Conservation (phyloP, 306 rosid species). For the Castanospermum australe region DNA sequence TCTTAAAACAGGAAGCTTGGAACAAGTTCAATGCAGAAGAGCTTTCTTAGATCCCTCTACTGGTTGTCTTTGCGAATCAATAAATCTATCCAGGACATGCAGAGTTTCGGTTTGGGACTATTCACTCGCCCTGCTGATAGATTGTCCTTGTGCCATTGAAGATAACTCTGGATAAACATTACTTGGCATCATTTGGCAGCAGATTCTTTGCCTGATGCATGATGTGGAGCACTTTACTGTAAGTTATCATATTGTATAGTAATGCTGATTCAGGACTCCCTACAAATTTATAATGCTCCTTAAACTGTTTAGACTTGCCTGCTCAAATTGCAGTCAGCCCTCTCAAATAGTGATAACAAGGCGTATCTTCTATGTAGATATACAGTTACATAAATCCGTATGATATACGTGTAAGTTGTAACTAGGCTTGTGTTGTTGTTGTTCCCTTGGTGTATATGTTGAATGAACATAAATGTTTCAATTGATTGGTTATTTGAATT, state of each 20-base stretch:
- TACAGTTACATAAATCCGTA: not conserved
- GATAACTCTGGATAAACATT: not conserved
- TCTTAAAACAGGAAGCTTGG: constrained; percentile 82
- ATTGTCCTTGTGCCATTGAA: not conserved
- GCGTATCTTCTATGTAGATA: not conserved
- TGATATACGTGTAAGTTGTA: constrained; percentile 17
- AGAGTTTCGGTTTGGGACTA: constrained; percentile 15
- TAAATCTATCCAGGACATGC: no score
- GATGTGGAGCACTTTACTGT: constrained; percentile 7
- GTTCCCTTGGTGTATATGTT: not conserved
- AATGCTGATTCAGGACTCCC: constrained; percentile 11
- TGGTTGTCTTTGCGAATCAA: constrained; percentile 13
- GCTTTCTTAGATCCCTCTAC: constrained; percentile 48
- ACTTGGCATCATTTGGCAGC: constrained; percentile 16
- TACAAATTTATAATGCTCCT: constrained; percentile 23
- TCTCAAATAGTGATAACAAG: not conserved
- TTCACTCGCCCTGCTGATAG: constrained; percentile 22
- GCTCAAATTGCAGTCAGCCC: not conserved
- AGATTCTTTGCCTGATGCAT: constrained; percentile 23
- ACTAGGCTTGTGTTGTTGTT: not conserved
- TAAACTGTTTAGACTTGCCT: not conserved
- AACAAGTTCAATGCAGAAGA: constrained; percentile 78
- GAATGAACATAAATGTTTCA: constrained; percentile 14
- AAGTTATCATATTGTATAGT: constrained; percentile 20
- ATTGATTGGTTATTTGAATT: not conserved